Percentiles rank a stretch among this genome's conserved stretches.
These are phyloP conservation scores for Aechmea fasciata DNA, from an alignment of 176 grass and related monocot genomes.

Conservation along the genomic window DNA sequence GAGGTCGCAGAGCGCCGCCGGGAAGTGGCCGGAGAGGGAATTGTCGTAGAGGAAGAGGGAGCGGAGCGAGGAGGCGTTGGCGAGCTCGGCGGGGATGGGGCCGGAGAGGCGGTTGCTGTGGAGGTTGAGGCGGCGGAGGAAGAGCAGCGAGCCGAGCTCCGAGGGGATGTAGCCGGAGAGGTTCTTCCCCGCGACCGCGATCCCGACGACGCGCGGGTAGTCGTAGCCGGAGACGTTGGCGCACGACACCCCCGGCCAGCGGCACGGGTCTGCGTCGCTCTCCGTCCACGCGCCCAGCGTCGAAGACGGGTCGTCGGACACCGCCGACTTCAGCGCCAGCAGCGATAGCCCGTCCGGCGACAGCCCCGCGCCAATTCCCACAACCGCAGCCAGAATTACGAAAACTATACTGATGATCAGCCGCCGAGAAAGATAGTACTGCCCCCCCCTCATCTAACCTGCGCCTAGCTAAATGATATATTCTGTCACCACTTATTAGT, in stretches of 20 bases:
- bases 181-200: conserved; percentile 78
- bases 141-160: conserved; percentile 62
- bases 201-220: conserved; percentile 42
- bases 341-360: conserved; percentile 56
- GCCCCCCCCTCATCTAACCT: conserved; percentile 29
- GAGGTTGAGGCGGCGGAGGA: conserved; percentile 84
- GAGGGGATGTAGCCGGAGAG: conserved; percentile 79
- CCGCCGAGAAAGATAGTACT: not conserved
- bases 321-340: conserved; percentile 69
- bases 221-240: conserved; percentile 32
- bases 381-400: conserved; percentile 22
- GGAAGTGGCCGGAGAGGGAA: conserved; percentile 46
- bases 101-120: conserved; percentile 63
- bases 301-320: conserved; percentile 57
- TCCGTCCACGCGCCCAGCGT: conserved; percentile 43
- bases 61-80: conserved; percentile 84
- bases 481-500: conserved; percentile 14
- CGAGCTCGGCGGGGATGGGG: conserved; percentile 37
- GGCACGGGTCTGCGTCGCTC: conserved; percentile 53
- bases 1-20: conserved; percentile 46
- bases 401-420: conserved; percentile 20
- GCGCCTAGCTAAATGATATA: conserved; percentile 6
- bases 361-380: conserved; percentile 26
- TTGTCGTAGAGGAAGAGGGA: conserved; percentile 76
- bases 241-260: conserved; percentile 67